Evolutionary conservation across 768 basidiomycete genomes (phyloP), one percentile per base, ranked within the genome.

Genomic region (Phylloporus sp.): DNA sequence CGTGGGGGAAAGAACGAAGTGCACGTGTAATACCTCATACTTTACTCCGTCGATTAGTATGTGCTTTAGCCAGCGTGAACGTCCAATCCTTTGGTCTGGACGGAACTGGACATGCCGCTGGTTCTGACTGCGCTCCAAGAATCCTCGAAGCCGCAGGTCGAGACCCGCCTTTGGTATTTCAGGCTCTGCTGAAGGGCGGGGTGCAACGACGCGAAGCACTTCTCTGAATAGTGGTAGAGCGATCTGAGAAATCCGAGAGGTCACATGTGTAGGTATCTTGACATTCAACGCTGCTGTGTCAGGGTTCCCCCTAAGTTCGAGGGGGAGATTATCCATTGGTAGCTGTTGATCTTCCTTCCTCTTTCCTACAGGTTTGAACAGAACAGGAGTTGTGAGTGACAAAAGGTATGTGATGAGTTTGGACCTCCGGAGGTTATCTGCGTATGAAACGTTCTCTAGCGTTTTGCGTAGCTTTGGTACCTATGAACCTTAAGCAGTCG

Each of bases 201-300:
- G 69, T 4, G 80, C 88, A 8, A 88, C 66, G 1, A 88, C 77
- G 7, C 67, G 52, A 5, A 89, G 64, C 2, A 69, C 66, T 53
- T 86, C 86, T 22, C 71, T 73, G 45, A 88, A 82, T 0, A 78
- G 72, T 0, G 76, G 75, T 8, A 61, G 28, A 0, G 84, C 80
- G 8, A 88, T 65, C 9, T 67, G 59, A 6, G 74, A 75, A 39
- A 90, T 81, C 18, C 73, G 70, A 0, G 81, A 80, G 0, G 86
- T 88, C 8, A 90, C 85, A 42, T 79, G 78, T 0, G 86, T 88
- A 5, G 71, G 67, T 16, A 66, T 76, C 56, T 81, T 80, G 27
- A 77, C 76, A 55, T 81, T 79, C 16, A 88, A 71, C 2, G 86
- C 80, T 2, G 74, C 76, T 5, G 79, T 56, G 58, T 90, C 88